Conservation (phyloP, 2,329 filamentous ascomycete genomes). For the Pochonia chlamydosporia region DNA sequence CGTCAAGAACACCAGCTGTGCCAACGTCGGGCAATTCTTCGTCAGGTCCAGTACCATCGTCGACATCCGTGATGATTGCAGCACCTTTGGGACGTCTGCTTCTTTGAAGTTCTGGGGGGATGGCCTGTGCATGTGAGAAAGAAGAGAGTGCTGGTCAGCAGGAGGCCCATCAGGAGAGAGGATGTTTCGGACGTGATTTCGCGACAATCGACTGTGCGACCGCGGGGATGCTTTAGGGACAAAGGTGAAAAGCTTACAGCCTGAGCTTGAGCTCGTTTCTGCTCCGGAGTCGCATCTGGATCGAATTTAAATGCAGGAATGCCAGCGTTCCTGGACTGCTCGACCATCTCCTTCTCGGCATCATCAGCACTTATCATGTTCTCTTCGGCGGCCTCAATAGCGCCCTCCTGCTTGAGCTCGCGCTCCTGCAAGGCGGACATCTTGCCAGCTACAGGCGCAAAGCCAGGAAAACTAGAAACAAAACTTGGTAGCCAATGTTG, state of each 20-base stretch:
- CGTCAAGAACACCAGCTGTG: conserved; percentile 61
- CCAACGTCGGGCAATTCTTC: conserved; percentile 74
- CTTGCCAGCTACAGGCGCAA: conserved; percentile 11
- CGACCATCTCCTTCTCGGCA: conserved; percentile 67
- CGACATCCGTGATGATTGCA: conserved; percentile 72
- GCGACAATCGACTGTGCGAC: no score
- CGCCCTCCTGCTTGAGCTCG: conserved; percentile 79
- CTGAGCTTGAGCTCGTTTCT: conserved; percentile 76
- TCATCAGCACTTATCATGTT: conserved; percentile 62
- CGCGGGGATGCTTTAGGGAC: background rate
- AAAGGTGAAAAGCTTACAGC: conserved; percentile 50
- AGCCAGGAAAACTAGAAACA: background rate
- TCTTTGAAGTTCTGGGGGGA: conserved; percentile 30
- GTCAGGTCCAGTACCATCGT: conserved; percentile 61
- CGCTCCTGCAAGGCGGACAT: conserved; percentile 29
- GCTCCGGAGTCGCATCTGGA: conserved; percentile 72
- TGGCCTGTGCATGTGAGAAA: conserved; percentile 22
- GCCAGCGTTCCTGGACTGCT: conserved; percentile 74
- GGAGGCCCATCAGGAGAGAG: conserved; percentile 15
- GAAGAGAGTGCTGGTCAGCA: conserved; percentile 8
- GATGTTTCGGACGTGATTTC: no score
- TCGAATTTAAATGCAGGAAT: conserved; percentile 80
- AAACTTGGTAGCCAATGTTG: background rate
- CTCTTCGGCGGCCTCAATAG: conserved; percentile 67
- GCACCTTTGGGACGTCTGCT: conserved; percentile 48